Evolutionary conservation across 2,329 filamentous ascomycete species (phyloP), one percentile per base, ranked within the genome.

Genomic region (Aspergillus sp.): DNA sequence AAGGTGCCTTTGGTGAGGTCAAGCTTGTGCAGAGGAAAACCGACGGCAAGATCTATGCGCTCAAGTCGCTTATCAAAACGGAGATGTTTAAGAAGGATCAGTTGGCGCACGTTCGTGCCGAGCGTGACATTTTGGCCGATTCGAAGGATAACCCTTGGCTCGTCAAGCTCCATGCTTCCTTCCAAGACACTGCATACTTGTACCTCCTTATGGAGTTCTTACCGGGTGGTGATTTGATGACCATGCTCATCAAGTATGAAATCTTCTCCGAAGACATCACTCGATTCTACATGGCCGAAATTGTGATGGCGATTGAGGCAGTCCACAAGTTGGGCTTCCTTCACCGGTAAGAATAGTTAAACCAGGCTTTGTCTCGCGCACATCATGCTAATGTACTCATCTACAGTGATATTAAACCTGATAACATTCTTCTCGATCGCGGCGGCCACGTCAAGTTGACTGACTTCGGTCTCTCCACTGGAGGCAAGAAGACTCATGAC

Each of bases 31-130:
- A 96, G 79, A 91, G 96, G 79, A 96, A 93, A 83, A 87, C 90
- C 53, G 95, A 98, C 70, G 91, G 91, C 77, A 96, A 96, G 78
- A 93, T 99, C 63, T 99, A 98, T 70, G 95, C 95, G 60, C 89
- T 99, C 82, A 99, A 99, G 81, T 98, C 93, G 46, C 82, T 99
- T 66, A 91, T 99, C 77, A 99, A 99, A 82, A 92, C 91, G 49
- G 95, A 99, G 77, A 99, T 99, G 95, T 97, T 97, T 81, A 97
- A 96, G 80, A 97, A 96, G 78, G 95, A 99, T 72, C 95, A 99
- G 76, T 81, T 99, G 60, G 95, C 95, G 17, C 95, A 99, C 78
- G 95, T 99, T 60, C 92, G 96, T 63, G 93, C 95, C 53, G 95
- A 99, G 79, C 88, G 95, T 83, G 95, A 99, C 75, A 98, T 99